Conservation (phyloP, 1,139 yeast species). For the Zygoascus sp. region DNA sequence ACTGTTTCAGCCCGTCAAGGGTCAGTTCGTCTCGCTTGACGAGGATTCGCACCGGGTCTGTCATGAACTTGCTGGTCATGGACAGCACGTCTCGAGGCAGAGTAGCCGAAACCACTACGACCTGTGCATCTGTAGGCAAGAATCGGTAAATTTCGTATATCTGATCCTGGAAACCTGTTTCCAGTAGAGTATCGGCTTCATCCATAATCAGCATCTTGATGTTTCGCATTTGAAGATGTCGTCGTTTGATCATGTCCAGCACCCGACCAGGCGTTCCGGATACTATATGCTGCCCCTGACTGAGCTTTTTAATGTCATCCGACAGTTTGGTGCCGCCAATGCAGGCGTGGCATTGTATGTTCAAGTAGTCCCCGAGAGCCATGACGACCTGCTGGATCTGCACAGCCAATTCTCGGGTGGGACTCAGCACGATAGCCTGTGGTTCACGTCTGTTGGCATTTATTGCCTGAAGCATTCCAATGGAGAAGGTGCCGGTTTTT, state of each 20-base stretch:
- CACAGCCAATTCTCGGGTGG: slow-evolving; percentile 91
- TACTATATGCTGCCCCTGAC: slow-evolving; percentile 81
- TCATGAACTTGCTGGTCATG: slow-evolving; percentile 82
- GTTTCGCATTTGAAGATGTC: slow-evolving; percentile 60
- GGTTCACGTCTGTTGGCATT: slow-evolving; percentile 59
- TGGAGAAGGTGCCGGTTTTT: slow-evolving; percentile 93
- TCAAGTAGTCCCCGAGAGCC: slow-evolving; percentile 81
- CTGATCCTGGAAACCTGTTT: slow-evolving; percentile 90
- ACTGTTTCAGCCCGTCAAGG: slow-evolving; percentile 86
- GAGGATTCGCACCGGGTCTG: slow-evolving; percentile 83
- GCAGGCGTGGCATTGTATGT: slow-evolving; percentile 79
- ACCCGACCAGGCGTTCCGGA: slow-evolving; percentile 98
- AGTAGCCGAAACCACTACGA: slow-evolving; percentile 93
- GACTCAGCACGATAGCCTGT: slow-evolving; percentile 74
- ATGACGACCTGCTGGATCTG: slow-evolving; percentile 84
- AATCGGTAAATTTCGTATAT: slow-evolving; percentile 82
- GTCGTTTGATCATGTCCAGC: slow-evolving; percentile 77
- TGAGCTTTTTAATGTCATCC: slow-evolving; percentile 67
- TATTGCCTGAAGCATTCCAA: slow-evolving; percentile 80
- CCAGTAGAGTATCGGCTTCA: slow-evolving; percentile 90
- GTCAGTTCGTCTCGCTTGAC: slow-evolving; percentile 89
- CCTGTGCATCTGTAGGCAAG: slow-evolving; percentile 79
- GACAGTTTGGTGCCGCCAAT: slow-evolving; percentile 89
- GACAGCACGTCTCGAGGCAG: slow-evolving; percentile 79
- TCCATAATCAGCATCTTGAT: slow-evolving; percentile 82